Evolutionary conservation across 306 rosid species (phyloP).

Genomic region (Cajanus cajan): DNA sequence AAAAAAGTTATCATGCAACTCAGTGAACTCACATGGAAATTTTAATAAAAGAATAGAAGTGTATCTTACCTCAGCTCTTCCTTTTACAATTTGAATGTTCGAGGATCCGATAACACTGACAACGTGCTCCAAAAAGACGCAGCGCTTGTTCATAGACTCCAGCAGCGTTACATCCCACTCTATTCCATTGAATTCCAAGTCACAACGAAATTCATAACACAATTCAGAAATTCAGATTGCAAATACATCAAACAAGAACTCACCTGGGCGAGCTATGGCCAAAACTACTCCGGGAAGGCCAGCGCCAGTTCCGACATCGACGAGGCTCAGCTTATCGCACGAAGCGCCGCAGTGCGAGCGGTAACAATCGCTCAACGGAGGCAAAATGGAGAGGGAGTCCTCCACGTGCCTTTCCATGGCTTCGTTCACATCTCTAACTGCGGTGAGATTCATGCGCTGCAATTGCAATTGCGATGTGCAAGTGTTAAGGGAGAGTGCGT

Average conservation of each 20-base stretch:
- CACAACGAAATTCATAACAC: not conserved
- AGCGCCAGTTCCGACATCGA: constrained; percentile 91
- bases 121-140: constrained; percentile 82
- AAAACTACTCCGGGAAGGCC: constrained; percentile 86
- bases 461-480: not conserved
- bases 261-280: constrained; percentile 94
- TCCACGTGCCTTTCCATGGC: constrained; percentile 94
- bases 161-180: constrained; percentile 80
- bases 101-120: constrained; percentile 57
- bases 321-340: constrained; percentile 43
- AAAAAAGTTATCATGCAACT: not conserved
- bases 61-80: constrained; percentile 84
- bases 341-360: constrained; percentile 36
- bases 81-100: constrained; percentile 76
- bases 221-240: not conserved
- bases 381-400: constrained; percentile 80
- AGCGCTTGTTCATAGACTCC: constrained; percentile 87
- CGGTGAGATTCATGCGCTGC: constrained; percentile 87
- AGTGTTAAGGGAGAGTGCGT: not conserved
- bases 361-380: constrained; percentile 57
- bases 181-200: constrained; percentile 31
- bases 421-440: constrained; percentile 61
- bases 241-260: not conserved
- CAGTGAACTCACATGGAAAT: not conserved
- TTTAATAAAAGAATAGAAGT: not conserved